Evolutionary conservation across 2,329 filamentous ascomycete genomes (phyloP).

Genomic region (Emydomyces testavorans): DNA sequence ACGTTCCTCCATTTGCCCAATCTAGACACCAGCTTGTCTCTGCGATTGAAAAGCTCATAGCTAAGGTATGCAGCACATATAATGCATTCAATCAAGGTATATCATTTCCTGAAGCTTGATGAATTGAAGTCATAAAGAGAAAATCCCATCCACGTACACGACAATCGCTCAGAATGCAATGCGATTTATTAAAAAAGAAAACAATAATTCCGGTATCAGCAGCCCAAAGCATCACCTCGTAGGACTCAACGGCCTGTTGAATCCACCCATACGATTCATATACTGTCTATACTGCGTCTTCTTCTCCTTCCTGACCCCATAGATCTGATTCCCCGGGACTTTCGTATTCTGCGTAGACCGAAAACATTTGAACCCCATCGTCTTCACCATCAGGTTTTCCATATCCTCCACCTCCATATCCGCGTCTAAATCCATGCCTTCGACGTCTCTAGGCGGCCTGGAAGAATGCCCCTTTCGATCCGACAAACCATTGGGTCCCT

Average conservation of each 20-base stretch:
- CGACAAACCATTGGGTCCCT: constrained; percentile 20
- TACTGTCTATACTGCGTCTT: constrained; percentile 93
- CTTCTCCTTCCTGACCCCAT: constrained; percentile 79
- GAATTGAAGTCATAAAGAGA: too few relatives aligned
- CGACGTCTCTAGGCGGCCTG: constrained; percentile 25
- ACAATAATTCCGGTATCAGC: not conserved
- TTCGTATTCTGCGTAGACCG: constrained; percentile 80
- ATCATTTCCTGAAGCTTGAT: too few relatives aligned
- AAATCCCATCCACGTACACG: too few relatives aligned
- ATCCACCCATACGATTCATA: constrained; percentile 51
- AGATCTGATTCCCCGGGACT: constrained; percentile 74
- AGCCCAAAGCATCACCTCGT: constrained; percentile 23
- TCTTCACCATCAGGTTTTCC: constrained; percentile 66
- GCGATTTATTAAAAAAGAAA: not conserved
- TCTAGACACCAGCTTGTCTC: too few relatives aligned
- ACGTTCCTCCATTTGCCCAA: too few relatives aligned
- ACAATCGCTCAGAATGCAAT: constrained; percentile 3
- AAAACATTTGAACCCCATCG: constrained; percentile 87
- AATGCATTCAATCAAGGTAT: too few relatives aligned
- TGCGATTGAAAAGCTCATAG: too few relatives aligned
- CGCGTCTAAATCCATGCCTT: constrained; percentile 20
- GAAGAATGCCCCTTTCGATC: constrained; percentile 18
- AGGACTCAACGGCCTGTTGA: constrained; percentile 41
- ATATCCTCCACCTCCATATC: constrained; percentile 43
- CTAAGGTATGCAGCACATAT: too few relatives aligned